Evolutionary conservation across 148 eudicot genomes (phyloP), one percentile per base, ranked within the genome.

Genomic region (Silene conica): DNA sequence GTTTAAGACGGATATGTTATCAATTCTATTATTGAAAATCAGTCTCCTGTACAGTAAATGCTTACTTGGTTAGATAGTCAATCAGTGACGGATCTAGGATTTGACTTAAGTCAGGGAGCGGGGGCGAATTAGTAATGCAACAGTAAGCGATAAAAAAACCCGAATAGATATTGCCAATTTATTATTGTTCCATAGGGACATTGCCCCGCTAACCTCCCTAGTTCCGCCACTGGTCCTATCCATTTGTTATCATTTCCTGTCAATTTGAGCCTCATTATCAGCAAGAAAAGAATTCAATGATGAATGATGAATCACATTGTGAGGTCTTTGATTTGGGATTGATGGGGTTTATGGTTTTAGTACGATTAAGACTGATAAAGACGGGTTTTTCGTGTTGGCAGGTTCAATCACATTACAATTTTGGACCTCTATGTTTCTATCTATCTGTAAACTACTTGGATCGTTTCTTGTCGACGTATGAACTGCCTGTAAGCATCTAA

Each of bases 361-460:
- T 28, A 72, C 56, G 64, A 58, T 80, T 69, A 65, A 2, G 18
- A 66, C n/a, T 65, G 60, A 71, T 55, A 57, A 69, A 60, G 79
- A 7, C 34, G 15, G 7, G 4, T 31, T 12, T 19, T 23, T 46
- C 43, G 34, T 79, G 45, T 67, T 77, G 79, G 54, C 92, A 92
- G 97, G 97, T 83, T 70, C 84, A 80, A 74, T 84, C 86, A 52
- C 82, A 89, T 74, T 89, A 79, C 88, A 86, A 86, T 79, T 92
- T 89, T 77, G 90, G 92, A 62, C 88, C 97, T 38, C 75, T 89
- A 31, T 89, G 92, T 79, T 79, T 83, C 69, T 89, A 84, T 77
- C 78, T 88, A 79, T 77, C 94, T 48, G 71, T 86, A 43, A 89
- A 83, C 86, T 92, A 89, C 85, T 73, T 92, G 86, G 94, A 92